These are phyloP conservation scores for Lichtheimia ramosa DNA, from an alignment of 371 early-diverging fungal species.

Conservation along the genomic window DNA sequence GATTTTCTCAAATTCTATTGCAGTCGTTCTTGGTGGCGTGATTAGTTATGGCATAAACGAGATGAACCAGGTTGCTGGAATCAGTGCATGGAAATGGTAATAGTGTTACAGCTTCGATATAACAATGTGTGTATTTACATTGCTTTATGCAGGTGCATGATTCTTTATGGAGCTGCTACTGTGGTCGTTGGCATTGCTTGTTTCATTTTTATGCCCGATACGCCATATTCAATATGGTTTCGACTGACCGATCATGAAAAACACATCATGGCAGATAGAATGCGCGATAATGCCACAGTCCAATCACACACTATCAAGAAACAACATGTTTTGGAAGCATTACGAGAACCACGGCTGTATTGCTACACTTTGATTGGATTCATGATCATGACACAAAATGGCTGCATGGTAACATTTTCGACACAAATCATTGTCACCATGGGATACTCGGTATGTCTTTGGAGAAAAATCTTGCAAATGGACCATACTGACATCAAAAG, in stretches of 20 bases:
- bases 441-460: slow-evolving; percentile 29
- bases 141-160: slow-evolving; percentile 3
- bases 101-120: background rate
- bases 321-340: slow-evolving; percentile 30
- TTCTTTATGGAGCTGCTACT: slow-evolving; percentile 24
- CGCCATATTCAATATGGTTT: slow-evolving; percentile 25
- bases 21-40: slow-evolving; percentile 52
- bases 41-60: slow-evolving; percentile 52
- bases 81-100: slow-evolving; percentile 18
- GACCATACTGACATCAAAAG: background rate
- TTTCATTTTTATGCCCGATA: slow-evolving; percentile 37
- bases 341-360: slow-evolving; percentile 29
- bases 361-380: slow-evolving; percentile 23
- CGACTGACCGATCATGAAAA: slow-evolving; percentile 29
- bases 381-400: slow-evolving; percentile 25
- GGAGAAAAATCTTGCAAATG: background rate
- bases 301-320: slow-evolving; percentile 15
- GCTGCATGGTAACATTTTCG: slow-evolving; percentile 29
- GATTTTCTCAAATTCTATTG: slow-evolving; percentile 16
- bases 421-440: slow-evolving; percentile 27
- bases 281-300: slow-evolving; percentile 24
- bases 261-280: slow-evolving; percentile 27
- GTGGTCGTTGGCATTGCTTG: slow-evolving; percentile 22
- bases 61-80: slow-evolving; percentile 26
- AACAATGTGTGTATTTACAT: background rate